A percentile compares a stretch with the other conserved stretches of the same genome.
Conservation (phyloP, 2,329 filamentous ascomycete genomes). For the Cercospora sojina region DNA sequence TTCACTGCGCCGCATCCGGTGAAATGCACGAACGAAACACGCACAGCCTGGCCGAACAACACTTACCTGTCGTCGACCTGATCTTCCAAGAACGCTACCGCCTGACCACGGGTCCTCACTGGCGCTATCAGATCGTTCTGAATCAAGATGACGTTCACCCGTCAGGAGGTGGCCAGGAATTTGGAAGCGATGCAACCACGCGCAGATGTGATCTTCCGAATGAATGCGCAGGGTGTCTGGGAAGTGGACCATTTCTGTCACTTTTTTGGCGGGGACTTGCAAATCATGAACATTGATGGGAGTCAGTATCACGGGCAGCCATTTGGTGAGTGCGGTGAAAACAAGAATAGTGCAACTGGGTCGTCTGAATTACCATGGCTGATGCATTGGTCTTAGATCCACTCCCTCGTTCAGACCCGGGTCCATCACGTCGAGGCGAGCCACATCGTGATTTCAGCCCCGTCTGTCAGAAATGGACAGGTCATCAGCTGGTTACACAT, state of each 20-base stretch:
- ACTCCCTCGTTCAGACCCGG: neutral
- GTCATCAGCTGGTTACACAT: neutral
- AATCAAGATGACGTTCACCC: neutral
- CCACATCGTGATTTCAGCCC: neutral
- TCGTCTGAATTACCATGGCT: too few relatives aligned
- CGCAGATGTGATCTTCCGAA: neutral
- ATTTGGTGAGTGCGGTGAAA: neutral
- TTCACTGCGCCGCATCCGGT: neutral
- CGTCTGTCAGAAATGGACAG: neutral
- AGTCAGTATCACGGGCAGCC: neutral
- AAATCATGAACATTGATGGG: neutral
- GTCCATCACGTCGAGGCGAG: neutral
- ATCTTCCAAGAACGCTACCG: neutral
- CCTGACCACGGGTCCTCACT: neutral
- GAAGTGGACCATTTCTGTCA: neutral
- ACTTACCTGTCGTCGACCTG: neutral
- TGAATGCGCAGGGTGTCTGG: neutral
- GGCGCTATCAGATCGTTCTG: neutral
- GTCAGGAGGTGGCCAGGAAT: neutral
- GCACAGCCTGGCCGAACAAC: neutral
- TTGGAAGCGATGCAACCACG: neutral
- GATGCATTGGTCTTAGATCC: neutral
- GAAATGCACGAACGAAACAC: neutral
- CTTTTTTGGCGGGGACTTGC: neutral
- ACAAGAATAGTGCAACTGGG: neutral